Base-by-base conservation (phyloP, 176 grass and related monocot genomes). In the Carex pumila region DNA sequence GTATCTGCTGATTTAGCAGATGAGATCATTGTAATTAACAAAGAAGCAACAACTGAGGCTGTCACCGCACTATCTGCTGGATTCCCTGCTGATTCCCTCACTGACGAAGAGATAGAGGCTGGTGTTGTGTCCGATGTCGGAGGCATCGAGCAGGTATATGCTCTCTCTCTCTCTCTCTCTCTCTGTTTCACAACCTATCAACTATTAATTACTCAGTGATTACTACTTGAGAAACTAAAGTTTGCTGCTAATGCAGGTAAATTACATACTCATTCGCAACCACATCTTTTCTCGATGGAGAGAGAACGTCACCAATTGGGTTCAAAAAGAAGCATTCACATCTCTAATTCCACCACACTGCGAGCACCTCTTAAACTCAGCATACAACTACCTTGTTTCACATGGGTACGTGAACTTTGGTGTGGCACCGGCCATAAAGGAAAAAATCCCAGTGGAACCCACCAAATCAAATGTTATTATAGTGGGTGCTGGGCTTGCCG, bases 1-100 rank as follows among this genome's bases (percentile, higher is more conserved):
- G 73, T 80, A 52, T 81, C 91, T 81, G 85, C 85, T 12, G 85
- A 90, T 62, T 69, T 90, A 36, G 86, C 96, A 13, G 96, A 92
- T 53, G 96, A 99, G 81, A 99, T 99, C 67, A 99, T 99, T 81
- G 96, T 99, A 73, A 99, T 99, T 84, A 99, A 94, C 87, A 89
- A 92, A 70, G 96, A 98, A 78, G 89, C 96, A 11, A 98, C 93
- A 39, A 63, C 93, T 80, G 96, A 95, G 88, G 96, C 96, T 65
- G 92, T 95, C 64, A 95, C 90, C 58, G 96, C 93, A 3, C 93
- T 99, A 63, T 91, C 92, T 39, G 88, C 86, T 13, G 96, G 96
- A 19, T 99, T 99, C 72, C 93, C 93, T 3, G 96, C 93, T 7
- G 93, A 99, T 67, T 95, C 96, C 45, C 91, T 99, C 80, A 99